These are phyloP conservation scores for Annulohypoxylon stygium DNA, from an alignment of 495 filamentous ascomycete species.

Conservation along the genomic window DNA sequence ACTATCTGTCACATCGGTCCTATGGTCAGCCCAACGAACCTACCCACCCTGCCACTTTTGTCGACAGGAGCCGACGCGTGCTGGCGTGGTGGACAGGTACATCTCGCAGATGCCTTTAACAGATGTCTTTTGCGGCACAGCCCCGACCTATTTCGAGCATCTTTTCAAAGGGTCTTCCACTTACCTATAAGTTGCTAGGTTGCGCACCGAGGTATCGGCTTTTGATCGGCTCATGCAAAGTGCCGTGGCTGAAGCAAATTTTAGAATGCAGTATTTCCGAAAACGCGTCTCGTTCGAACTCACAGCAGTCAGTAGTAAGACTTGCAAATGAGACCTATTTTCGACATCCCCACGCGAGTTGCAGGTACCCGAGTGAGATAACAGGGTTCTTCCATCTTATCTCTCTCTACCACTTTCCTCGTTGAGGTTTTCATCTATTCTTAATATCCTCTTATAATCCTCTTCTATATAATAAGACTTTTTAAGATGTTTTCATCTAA, in stretches of 20 bases:
- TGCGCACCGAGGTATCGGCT: neutral
- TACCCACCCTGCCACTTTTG: neutral
- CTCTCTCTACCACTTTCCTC: constrained; percentile 9
- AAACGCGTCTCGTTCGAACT: constrained; percentile 25
- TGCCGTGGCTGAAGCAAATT: constrained; percentile 32
- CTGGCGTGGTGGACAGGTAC: neutral
- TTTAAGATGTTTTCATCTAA: constrained; percentile 1
- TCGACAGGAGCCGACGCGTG: constrained; percentile 21
- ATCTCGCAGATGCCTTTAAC: neutral
- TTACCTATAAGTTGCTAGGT: neutral
- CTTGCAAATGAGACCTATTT: constrained; percentile 38
- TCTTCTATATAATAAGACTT: neutral
- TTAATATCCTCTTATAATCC: neutral
- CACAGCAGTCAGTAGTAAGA: constrained; percentile 20
- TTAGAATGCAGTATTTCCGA: constrained; percentile 17
- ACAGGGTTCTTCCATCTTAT: constrained; percentile 13
- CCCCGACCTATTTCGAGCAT: constrained; percentile 19
- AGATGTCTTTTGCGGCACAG: constrained; percentile 2
- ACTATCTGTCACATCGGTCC: constrained; percentile 11
- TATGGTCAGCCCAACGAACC: constrained; percentile 26
- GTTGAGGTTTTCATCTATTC: constrained; percentile 19
- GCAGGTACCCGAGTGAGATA: constrained; percentile 32
- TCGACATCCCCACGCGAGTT: constrained; percentile 29
- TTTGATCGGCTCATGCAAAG: neutral
- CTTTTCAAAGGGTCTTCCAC: neutral